Conservation (phyloP, 805 yeast species). For the Jamesozyma lodderae region DNA sequence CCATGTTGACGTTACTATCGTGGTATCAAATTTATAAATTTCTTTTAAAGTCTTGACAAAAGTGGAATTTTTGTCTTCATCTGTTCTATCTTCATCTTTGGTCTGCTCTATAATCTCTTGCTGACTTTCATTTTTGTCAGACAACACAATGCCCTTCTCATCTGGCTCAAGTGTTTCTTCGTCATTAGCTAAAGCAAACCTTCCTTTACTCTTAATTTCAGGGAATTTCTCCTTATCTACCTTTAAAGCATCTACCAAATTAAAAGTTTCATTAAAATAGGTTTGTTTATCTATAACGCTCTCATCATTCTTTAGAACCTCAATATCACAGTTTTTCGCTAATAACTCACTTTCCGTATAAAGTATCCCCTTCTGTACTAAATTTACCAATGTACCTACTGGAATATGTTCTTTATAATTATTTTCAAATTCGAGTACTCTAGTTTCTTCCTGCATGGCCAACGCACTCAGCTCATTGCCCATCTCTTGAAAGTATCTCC, state of each 20-base stretch:
- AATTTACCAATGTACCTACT: conserved; percentile 71
- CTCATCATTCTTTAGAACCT: conserved; percentile 15
- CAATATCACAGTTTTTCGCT: conserved; percentile 28
- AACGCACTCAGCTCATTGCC: conserved; percentile 69
- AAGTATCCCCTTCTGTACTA: conserved; percentile 80
- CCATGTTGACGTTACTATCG: conserved; percentile 43
- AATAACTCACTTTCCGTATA: conserved; percentile 62
- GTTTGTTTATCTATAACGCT: conserved; percentile 15
- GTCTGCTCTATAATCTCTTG: background rate
- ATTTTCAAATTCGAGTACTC: conserved; percentile 48
- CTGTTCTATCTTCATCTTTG: conserved; percentile 5
- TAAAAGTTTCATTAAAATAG: conserved; percentile 31
- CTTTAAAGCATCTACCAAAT: conserved; percentile 47
- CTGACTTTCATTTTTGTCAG: background rate
- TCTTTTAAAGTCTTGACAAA: conserved; percentile 34
- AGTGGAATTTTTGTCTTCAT: conserved; percentile 4
- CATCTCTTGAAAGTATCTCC: conserved; percentile 86
- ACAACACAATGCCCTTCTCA: background rate
- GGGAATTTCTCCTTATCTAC: conserved; percentile 32
- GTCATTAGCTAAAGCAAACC: conserved; percentile 27
- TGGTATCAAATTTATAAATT: conserved; percentile 33
- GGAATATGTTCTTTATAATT: conserved; percentile 46
- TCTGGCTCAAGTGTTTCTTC: conserved; percentile 1
- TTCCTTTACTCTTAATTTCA: conserved; percentile 22
- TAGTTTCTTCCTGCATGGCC: conserved; percentile 70